Base-by-base conservation (phyloP, 352 stramenopile genomes). In the Phytopythium oedochilum region DNA sequence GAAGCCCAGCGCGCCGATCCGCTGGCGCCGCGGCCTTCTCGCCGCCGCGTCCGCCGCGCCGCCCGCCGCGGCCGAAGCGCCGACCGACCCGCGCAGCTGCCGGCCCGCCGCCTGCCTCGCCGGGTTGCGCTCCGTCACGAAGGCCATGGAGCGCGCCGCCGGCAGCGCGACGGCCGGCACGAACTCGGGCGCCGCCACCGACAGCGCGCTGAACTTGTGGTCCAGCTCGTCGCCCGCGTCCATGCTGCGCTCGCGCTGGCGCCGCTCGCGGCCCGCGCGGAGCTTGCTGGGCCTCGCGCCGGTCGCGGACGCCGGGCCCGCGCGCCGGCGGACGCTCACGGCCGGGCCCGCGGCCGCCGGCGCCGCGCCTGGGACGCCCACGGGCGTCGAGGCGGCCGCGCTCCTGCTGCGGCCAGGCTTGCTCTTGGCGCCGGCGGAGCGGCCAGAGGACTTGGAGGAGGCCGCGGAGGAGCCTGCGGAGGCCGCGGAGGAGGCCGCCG, bases 171-270 rank as follows among this genome's bases (percentile, higher is more conserved):
- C 60, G 5, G 61, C 66, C 1, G 72, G 72, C 23, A 81, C 79
- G 47, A 90, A 90, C 28, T 64, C 73, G 0, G 77, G 75, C 35
- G 80, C 80, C 11, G 65, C 61, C 17, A 81, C 64, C 26, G 77
- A 77, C 22, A 86, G 62, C 32, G 75, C 75, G 40, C 77, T 76
- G 43, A 90, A 86, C 50, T 75, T 78, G 60, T 84, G 63, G 58
- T 87, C 71, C 28, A 90, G 64, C 40, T 90, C 77, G 23, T 84
- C 68, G 44, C 66, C 75, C 22, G 75, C 73, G 49, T 83, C 72
- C 45, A 79, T 59, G 44, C 67, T 86, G 32, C 66, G 75, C 54
- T 70, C 55, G 14, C 75, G 79, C 57, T 79, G 70, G 17, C 79
- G 76, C 45, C 77, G 80, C 39, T 82, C 73, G 44, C 80, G 80